These are phyloP conservation scores for Agrocybe chaxingu DNA, from an alignment of 768 basidiomycete species.

Conservation along the genomic window DNA sequence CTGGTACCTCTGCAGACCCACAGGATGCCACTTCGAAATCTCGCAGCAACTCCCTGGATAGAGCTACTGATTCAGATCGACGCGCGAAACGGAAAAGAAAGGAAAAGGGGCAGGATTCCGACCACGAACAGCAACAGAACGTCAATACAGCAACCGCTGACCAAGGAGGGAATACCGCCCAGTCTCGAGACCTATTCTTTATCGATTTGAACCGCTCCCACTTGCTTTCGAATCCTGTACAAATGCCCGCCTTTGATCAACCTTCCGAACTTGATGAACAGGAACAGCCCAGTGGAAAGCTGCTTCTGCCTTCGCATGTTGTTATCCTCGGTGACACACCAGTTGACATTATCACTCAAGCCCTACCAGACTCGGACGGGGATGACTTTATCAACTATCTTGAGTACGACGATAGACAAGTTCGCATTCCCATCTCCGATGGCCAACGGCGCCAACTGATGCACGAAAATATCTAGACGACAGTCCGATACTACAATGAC, in stretches of 20 bases:
- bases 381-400: slow-evolving; percentile 76
- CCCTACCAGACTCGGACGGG: slow-evolving; percentile 41
- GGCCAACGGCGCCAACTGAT: background rate
- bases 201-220: slow-evolving; percentile 3
- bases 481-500: slow-evolving; percentile 66
- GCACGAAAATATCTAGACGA: slow-evolving; percentile 32
- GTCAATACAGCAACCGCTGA: background rate
- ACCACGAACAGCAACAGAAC: no score
- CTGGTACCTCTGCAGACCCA: background rate
- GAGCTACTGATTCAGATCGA: background rate
- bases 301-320: slow-evolving; percentile 73
- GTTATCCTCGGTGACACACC: slow-evolving; percentile 47
- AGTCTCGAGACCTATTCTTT: background rate
- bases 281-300: slow-evolving; percentile 14
- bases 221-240: background rate
- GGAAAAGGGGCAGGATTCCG: background rate
- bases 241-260: background rate
- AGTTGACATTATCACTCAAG: slow-evolving; percentile 43
- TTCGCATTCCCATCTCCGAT: slow-evolving; percentile 21
- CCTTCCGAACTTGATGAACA: background rate
- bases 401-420: slow-evolving; percentile 67
- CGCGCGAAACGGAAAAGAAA: slow-evolving; percentile 7
- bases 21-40: background rate
- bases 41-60: slow-evolving; percentile 1
- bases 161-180: background rate